Evolutionary conservation across 805 yeast species (phyloP), one percentile per base, ranked within the genome.

Genomic region (Ogataea angusta): DNA sequence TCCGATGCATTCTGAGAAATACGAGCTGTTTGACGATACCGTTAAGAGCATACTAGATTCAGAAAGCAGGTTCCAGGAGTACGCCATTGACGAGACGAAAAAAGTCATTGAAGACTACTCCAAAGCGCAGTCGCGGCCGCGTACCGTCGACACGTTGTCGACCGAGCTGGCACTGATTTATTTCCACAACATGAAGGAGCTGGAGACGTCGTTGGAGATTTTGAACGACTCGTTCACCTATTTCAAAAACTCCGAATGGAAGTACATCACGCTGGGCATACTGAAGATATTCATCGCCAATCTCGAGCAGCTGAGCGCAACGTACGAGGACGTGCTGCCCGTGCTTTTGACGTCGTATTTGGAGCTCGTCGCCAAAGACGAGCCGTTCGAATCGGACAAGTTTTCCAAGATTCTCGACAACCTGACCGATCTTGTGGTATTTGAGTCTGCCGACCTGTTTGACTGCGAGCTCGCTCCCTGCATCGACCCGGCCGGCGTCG

Each of bases 211-310:
- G 1, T 73, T 79, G 12, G 65, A 73, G 5, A 76, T 85, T 3
- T 66, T 91, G 10, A 76, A 78, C 27, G 76, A 80, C 7, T 80
- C 93, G 2, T 86, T 85, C 34, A 78, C 75, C 27, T 78, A 78
- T 40, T 89, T 85, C 53, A 71, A 75, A 6, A 62, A 70, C 14
- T 76, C 80, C 34, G 87, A 89, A 1, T 90, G 97, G 97, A 75
- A 75, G 36, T 60, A 66, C 32, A 76, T 88, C 54, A 85, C 95
- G 1, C 71, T 78, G 5, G 63, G 73, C n/a, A 62, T 91, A 13
- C 67, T 87, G 27, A 78, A 77, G 49, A 67, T 81, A 1, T 88
- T 82, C 54, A 71, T 85, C 21, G 78, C 78, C 28, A 87, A 95
- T 52, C 67, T 89, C 26, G 76, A 76, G 45, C 64, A 73, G 19